phyloP scores from a whole-genome alignment of 306 rosid species.

The Dalbergia oliveri region DNA sequence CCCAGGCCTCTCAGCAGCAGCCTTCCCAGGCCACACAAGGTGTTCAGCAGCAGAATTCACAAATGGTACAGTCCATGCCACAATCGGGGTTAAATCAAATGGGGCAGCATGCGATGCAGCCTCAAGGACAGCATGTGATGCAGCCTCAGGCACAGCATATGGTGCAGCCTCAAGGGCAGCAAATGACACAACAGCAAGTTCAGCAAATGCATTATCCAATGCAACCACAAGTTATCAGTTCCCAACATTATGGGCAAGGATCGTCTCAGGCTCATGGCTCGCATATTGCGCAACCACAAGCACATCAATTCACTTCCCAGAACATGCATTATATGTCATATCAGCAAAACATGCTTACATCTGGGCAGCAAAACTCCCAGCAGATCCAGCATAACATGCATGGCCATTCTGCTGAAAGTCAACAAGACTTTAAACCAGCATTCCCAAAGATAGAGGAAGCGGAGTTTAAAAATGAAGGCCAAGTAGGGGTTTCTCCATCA shows the following conservation, averaged over 20 bases:
- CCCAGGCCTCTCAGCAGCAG: constrained; percentile 59
- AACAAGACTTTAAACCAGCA: constrained; percentile 61
- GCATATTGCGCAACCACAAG: constrained; percentile 65
- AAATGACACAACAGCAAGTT: neutral
- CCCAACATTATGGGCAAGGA: constrained; percentile 72
- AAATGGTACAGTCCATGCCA: constrained; percentile 54
- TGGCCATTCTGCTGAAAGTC: constrained; percentile 69
- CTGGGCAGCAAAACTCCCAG: constrained; percentile 72
- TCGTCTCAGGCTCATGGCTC: constrained; percentile 64
- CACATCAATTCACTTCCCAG: constrained; percentile 69
- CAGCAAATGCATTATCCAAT: constrained; percentile 69
- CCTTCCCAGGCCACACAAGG: constrained; percentile 60
- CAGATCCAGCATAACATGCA: constrained; percentile 63
- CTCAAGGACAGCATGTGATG: constrained; percentile 63
- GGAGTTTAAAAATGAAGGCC: constrained; percentile 74
- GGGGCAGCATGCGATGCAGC: constrained; percentile 63
- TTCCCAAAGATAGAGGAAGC: constrained; percentile 66
- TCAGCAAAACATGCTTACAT: constrained; percentile 65
- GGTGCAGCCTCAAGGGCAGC: constrained; percentile 42
- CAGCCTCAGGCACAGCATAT: constrained; percentile 42
- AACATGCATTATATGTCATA: constrained; percentile 75
- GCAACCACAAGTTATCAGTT: constrained; percentile 55
- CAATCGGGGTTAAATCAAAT: constrained; percentile 59
- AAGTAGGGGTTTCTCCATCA: constrained; percentile 79
- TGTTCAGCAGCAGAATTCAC: constrained; percentile 65